Percentiles rank a stretch among this genome's conserved stretches.
Conservation (phyloP, 805 yeast genomes). For the Naumovozyma dairenensis region DNA sequence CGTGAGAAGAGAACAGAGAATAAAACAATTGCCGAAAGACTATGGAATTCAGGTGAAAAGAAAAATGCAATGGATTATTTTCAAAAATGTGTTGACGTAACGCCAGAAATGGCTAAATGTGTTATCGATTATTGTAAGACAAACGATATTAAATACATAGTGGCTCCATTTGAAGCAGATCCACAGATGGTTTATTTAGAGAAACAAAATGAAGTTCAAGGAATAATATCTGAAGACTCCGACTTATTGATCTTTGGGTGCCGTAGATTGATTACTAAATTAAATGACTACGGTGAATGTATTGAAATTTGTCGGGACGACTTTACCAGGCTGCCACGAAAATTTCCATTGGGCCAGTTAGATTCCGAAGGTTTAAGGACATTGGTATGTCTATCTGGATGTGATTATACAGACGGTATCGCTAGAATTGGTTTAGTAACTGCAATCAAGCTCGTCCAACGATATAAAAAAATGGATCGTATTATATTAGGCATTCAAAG, state of each 20-base stretch:
- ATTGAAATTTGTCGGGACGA: slow-evolving; percentile 54
- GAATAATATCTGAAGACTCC: slow-evolving; percentile 87
- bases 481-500: slow-evolving; percentile 46
- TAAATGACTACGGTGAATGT: slow-evolving; percentile 62
- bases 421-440: slow-evolving; percentile 71
- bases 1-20: slow-evolving; percentile 48
- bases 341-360: slow-evolving; percentile 42
- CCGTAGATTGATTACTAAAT: slow-evolving; percentile 60
- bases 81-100: slow-evolving; percentile 74
- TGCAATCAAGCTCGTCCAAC: slow-evolving; percentile 53
- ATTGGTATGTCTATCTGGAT: slow-evolving; percentile 86
- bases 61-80: slow-evolving; percentile 56
- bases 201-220: slow-evolving; percentile 62
- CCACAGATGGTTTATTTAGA: slow-evolving; percentile 92
- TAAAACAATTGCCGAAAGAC: slow-evolving; percentile 42
- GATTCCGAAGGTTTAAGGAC: slow-evolving; percentile 51
- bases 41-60: slow-evolving; percentile 43
- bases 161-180: slow-evolving; percentile 98
- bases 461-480: slow-evolving; percentile 42
- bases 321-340: slow-evolving; percentile 38
- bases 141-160: slow-evolving; percentile 56
- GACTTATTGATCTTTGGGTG: slow-evolving; percentile 89
- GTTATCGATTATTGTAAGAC: slow-evolving; percentile 61
- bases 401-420: slow-evolving; percentile 89
- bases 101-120: slow-evolving; percentile 84